These are phyloP conservation scores for Oryza brachyantha DNA, from an alignment of 176 grass and related monocot species.

Conservation along the genomic window DNA sequence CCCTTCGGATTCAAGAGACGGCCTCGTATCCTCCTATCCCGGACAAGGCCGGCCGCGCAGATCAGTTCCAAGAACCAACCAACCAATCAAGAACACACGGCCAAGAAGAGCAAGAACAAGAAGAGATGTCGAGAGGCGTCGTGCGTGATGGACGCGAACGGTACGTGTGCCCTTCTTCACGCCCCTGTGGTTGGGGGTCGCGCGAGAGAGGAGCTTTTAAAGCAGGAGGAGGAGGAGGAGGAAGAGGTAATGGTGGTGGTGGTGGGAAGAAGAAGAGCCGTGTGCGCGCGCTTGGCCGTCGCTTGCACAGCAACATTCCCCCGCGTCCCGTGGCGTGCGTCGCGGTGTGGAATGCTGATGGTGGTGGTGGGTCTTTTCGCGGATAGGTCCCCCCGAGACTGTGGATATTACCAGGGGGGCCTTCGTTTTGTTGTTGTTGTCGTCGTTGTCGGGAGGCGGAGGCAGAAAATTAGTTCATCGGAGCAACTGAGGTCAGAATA, in stretches of 20 bases:
- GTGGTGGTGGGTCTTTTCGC: too few species aligned
- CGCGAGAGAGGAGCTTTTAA: slow-evolving; percentile 33
- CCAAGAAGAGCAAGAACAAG: too few species aligned
- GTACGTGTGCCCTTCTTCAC: too few species aligned
- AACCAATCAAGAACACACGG: not conserved
- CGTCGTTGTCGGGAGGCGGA: too few species aligned
- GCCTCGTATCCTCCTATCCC: not conserved
- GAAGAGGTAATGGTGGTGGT: too few species aligned
- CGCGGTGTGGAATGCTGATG: too few species aligned
- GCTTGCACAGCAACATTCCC: slow-evolving; percentile 27
- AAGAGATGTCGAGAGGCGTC: too few species aligned
- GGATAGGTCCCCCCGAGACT: not conserved
- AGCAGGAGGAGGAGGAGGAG: slow-evolving; percentile 11
- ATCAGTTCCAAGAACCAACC: not conserved
- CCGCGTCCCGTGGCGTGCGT: too few species aligned
- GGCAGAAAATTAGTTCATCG: too few species aligned
- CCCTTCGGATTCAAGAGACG: slow-evolving; percentile 28
- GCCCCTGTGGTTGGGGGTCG: too few species aligned
- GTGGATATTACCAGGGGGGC: not conserved
- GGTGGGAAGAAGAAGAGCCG: not conserved
- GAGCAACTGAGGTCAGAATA: too few species aligned
- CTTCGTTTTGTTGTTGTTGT: slow-evolving; percentile 8
- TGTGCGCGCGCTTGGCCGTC: not conserved
- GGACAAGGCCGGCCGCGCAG: not conserved
- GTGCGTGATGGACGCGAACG: too few species aligned